Conservation (phyloP, 2,329 filamentous ascomycete genomes). For the Xylariaceae sp. region DNA sequence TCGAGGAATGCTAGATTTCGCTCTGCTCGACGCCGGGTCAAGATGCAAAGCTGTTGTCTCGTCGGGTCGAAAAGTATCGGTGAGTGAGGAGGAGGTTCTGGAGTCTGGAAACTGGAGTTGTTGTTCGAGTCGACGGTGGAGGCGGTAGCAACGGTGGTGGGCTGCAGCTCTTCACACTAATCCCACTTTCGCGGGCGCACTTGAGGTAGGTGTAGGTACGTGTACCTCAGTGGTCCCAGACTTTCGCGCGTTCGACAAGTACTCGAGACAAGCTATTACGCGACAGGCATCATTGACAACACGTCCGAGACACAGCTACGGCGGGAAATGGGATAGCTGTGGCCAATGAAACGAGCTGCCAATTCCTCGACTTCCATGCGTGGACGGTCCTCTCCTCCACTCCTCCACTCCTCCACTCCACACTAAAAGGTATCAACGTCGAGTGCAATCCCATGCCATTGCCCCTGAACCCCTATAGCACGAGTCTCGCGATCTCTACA, state of each 20-base stretch:
- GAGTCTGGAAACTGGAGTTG: constrained; percentile 6
- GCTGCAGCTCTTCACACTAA: constrained; percentile 26
- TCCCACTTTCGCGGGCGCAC: constrained; percentile 14
- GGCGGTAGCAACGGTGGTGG: constrained; percentile 5
- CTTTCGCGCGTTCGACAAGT: no score
- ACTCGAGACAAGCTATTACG: no score
- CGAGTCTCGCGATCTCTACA: no score
- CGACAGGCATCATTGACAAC: no score
- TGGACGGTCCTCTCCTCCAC: neutral
- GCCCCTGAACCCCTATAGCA: no score
- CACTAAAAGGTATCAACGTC: no score
- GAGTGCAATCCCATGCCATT: no score
- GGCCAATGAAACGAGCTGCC: constrained; percentile 16
- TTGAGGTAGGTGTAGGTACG: constrained; percentile 12
- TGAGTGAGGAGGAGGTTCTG: constrained; percentile 22
- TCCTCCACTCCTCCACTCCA: neutral
- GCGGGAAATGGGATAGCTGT: constrained; percentile 22
- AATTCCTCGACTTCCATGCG: constrained; percentile 1
- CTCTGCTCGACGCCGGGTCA: constrained; percentile 26
- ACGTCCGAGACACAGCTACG: no score
- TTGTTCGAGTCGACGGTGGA: constrained; percentile 24
- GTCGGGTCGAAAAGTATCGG: constrained; percentile 26
- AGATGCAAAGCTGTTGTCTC: neutral
- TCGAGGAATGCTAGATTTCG: constrained; percentile 9
- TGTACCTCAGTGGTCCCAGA: no score